Evolutionary conservation across 306 rosid species (phyloP).

Genomic region (Begonia peltatifolia): DNA sequence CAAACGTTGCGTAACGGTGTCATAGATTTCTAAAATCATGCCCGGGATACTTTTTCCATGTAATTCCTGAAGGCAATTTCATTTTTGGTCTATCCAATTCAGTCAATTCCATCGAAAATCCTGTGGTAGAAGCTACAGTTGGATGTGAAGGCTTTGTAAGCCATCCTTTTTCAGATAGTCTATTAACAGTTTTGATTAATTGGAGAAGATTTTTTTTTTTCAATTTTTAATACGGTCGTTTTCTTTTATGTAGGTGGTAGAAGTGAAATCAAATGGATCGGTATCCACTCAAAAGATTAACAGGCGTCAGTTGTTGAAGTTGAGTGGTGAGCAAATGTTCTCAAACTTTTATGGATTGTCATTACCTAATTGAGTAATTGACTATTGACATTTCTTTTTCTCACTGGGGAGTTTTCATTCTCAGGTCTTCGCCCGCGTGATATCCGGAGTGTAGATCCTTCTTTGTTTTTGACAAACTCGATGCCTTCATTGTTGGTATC

Average conservation of each 20-base stretch:
- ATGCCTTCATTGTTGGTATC: slow-evolving; percentile 86
- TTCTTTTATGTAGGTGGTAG: slow-evolving; percentile 45
- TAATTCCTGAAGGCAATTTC: no score
- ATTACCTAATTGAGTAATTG: no score
- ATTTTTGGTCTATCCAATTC: no score
- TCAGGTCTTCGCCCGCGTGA: slow-evolving; percentile 98
- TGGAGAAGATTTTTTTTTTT: background rate
- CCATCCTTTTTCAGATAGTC: no score
- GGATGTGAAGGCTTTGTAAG: no score
- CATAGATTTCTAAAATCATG: no score
- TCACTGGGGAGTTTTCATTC: slow-evolving; percentile 3
- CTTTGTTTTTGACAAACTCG: slow-evolving; percentile 81
- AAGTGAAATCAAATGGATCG: slow-evolving; percentile 63
- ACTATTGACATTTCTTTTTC: background rate
- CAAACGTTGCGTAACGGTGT: no score
- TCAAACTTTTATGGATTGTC: background rate
- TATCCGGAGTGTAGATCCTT: slow-evolving; percentile 93
- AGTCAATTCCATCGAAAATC: no score
- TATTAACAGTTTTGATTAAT: background rate
- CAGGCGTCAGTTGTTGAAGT: slow-evolving; percentile 81
- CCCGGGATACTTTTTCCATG: no score
- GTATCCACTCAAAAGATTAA: slow-evolving; percentile 67
- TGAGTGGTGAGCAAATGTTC: slow-evolving; percentile 52
- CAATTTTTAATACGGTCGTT: background rate
- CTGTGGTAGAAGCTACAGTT: no score